These are phyloP conservation scores for Tulasnella sp. DNA, from an alignment of 768 basidiomycete species.

Conservation along the genomic window DNA sequence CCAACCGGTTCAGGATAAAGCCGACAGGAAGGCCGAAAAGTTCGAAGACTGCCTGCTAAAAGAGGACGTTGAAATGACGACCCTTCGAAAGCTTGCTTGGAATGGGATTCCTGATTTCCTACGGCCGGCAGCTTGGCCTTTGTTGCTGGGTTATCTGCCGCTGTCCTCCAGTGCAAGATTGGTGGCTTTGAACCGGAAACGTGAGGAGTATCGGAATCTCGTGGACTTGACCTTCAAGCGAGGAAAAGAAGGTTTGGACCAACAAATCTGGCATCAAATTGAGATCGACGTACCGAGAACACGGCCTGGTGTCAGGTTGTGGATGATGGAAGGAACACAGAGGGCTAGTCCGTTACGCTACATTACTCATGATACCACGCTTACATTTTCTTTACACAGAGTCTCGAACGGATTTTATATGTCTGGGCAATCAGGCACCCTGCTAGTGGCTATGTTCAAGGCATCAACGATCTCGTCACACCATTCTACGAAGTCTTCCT, in stretches of 20 bases:
- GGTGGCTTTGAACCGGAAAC: constrained; percentile 81
- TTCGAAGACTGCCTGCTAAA: constrained; percentile 77
- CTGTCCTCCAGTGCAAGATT: constrained; percentile 75
- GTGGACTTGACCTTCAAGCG: constrained; percentile 89
- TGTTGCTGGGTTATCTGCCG: constrained; percentile 92
- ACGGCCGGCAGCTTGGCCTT: constrained; percentile 90
- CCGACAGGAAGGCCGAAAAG: constrained; percentile 65
- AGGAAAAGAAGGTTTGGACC: constrained; percentile 83
- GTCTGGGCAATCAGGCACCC: constrained; percentile 99
- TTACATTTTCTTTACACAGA: constrained; percentile 51
- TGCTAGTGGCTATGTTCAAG: constrained; percentile 97
- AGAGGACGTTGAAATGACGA: constrained; percentile 82
- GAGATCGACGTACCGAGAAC: constrained; percentile 98
- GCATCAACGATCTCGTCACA: constrained; percentile 97
- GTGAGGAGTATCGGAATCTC: constrained; percentile 87
- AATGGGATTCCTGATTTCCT: constrained; percentile 87
- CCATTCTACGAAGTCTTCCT: constrained; percentile 99
- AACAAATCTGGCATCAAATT: constrained; percentile 99
- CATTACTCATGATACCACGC: background rate
- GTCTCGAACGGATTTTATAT: constrained; percentile 92
- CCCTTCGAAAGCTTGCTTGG: constrained; percentile 92
- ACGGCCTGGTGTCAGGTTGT: constrained; percentile 84
- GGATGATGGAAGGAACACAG: constrained; percentile 91
- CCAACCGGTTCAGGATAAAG: constrained; percentile 37
- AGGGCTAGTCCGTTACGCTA: constrained; percentile 57